Base-by-base conservation (phyloP, 1,139 yeast species). In the Debaryomyces robertsiae region DNA sequence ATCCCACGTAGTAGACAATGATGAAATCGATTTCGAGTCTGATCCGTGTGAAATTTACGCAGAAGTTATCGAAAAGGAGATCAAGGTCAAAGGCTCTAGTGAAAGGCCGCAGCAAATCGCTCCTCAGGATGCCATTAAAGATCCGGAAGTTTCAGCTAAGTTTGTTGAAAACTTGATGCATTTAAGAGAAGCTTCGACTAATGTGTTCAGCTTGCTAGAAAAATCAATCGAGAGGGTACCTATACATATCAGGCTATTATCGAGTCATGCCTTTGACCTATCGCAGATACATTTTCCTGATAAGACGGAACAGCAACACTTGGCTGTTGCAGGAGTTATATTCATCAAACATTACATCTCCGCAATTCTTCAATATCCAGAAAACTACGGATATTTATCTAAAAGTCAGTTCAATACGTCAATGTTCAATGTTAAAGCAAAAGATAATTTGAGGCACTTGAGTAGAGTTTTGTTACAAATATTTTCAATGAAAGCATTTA, bases 101-200 rank as follows among this genome's bases (percentile, higher is more conserved):
- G 44, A 63, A 51, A 46, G 60, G 31, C 52, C 51, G n/a, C 47
- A 45, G 9, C 53, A 50, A 10, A 50, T 81, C 2, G 58, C 80
- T 3, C 81, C 84, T 0, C 84, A 83, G 36, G 75, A 69, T 27
- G 96, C 98, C 1, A 87, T 93, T 46, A 85, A 83, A 49, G 90
- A 86, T 49, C 77, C 81, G 1, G 82, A 77, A 14, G 90, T 93
- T 0, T 75, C 94, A 15, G 62, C 67, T 1, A 71, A 75, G 31
- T 93, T 89, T 58, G 83, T 93, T 29, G 65, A 72, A 33, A 91
- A 93, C 52, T 70, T 94, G 56, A 87, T 87, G 65, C 69, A 70
- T 28, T 65, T 94, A 42, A 76, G 98, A 56, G 95, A 87, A 50
- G 71, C 74, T 34, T 71, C 89, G 0, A 78, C 86, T 13, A 80